These are phyloP conservation scores for Clarkia xantiana DNA, from an alignment of 345 rosid genomes.

Conservation along the genomic window DNA sequence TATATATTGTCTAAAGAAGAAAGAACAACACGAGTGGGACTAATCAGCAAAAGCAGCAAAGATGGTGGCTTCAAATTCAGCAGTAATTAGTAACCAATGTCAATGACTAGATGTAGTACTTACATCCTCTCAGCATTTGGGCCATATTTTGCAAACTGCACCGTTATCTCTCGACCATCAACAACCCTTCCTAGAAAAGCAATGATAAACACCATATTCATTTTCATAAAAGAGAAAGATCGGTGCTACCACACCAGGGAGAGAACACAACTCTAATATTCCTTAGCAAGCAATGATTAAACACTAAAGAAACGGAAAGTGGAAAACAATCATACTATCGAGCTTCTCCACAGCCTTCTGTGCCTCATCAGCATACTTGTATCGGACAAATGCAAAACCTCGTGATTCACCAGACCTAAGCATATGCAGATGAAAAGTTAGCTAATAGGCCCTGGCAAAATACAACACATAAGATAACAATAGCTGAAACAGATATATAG, in stretches of 20 bases:
- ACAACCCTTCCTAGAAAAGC: conserved; percentile 64
- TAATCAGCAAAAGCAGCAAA: no score
- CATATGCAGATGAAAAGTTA: not conserved
- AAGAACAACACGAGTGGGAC: no score
- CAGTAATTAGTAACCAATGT: no score
- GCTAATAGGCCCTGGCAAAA: no score
- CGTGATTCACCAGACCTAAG: conserved; percentile 53
- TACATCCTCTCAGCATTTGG: conserved; percentile 95
- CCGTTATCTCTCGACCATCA: conserved; percentile 96
- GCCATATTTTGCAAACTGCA: conserved; percentile 93
- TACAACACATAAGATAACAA: no score
- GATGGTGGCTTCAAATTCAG: no score
- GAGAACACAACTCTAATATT: no score
- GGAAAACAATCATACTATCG: conserved; percentile 21
- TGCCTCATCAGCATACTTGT: conserved; percentile 59
- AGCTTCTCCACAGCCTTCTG: conserved; percentile 58
- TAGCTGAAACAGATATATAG: no score
- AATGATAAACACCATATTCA: not conserved
- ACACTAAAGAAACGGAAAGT: not conserved
- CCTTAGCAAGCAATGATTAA: not conserved
- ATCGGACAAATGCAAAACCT: conserved; percentile 59
- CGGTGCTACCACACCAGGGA: no score
- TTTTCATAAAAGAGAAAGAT: not conserved
- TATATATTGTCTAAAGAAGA: no score
- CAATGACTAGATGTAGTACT: conserved; percentile 10